Conservation (phyloP, 73 alveolate species). For the Paramecium primaurelia region DNA sequence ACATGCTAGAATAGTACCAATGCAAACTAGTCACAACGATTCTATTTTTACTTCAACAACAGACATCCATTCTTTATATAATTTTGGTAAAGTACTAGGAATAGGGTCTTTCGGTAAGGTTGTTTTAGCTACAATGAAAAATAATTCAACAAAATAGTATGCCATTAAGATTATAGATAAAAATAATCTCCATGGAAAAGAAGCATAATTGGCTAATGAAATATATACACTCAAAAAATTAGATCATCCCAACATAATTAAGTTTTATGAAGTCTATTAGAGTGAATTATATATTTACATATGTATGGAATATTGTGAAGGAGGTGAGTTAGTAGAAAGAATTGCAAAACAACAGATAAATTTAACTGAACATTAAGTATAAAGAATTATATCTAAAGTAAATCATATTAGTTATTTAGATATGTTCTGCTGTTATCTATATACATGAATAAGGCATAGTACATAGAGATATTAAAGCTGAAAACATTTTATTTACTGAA, state of each 20-base stretch:
- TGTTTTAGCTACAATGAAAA: slow-evolving; percentile 32
- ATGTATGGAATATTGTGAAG: slow-evolving; percentile 68
- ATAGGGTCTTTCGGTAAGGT: slow-evolving; percentile 36
- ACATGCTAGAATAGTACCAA: slow-evolving; percentile 3
- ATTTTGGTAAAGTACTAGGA: slow-evolving; percentile 17
- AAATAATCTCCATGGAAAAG: slow-evolving; percentile 38
- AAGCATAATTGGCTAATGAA: slow-evolving; percentile 55
- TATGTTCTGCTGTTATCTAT: slow-evolving; percentile 84
- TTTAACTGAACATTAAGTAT: slow-evolving; percentile 4
- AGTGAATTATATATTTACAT: slow-evolving; percentile 61
- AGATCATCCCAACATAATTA: slow-evolving; percentile 74
- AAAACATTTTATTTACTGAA: slow-evolving; percentile 87
- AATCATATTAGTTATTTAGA: not conserved
- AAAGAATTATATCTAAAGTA: not conserved
- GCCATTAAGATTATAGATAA: slow-evolving; percentile 58
- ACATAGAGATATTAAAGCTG: slow-evolving; percentile 98
- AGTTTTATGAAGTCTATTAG: slow-evolving; percentile 64
- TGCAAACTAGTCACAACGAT: slow-evolving; percentile 4
- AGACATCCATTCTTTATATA: slow-evolving; percentile 23
- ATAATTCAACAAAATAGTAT: not conserved
- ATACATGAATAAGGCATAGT: slow-evolving; percentile 88
- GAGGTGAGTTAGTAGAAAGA: slow-evolving; percentile 73
- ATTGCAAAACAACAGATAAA: slow-evolving; percentile 5
- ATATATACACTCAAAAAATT: slow-evolving; percentile 56
- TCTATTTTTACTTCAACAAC: slow-evolving; percentile 6